phyloP scores from a whole-genome alignment of 176 grass and related monocot species.

The Luzula sylvatica region DNA sequence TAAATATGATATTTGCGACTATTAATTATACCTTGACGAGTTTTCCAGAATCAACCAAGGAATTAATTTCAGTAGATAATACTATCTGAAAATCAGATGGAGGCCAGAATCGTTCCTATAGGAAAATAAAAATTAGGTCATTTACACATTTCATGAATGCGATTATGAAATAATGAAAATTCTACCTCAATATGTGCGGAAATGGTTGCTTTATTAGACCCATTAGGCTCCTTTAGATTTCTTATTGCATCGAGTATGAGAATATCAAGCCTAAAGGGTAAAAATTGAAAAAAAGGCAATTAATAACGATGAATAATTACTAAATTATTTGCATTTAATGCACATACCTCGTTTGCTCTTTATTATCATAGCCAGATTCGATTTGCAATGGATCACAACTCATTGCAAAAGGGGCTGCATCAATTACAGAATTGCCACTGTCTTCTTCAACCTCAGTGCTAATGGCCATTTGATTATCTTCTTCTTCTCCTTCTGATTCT shows the following conservation, averaged over 20 bases:
- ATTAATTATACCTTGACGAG: conserved; percentile 50
- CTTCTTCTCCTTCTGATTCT: conserved; percentile 31
- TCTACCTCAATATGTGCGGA: conserved; percentile 69
- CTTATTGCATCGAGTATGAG: conserved; percentile 81
- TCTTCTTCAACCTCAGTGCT: conserved; percentile 17
- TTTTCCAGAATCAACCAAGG: conserved; percentile 46
- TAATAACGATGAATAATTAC: too few species aligned
- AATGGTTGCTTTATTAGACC: conserved; percentile 65
- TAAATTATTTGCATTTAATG: conserved; percentile 5
- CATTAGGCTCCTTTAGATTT: conserved; percentile 45
- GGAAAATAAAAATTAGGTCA: neutral
- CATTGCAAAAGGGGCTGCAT: conserved; percentile 50
- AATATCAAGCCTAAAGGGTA: conserved; percentile 50
- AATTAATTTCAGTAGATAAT: conserved; percentile 63
- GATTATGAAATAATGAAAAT: neutral
- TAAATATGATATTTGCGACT: neutral
- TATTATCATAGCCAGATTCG: conserved; percentile 5
- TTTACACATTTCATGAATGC: neutral
- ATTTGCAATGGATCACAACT: conserved; percentile 30
- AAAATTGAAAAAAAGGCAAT: too few species aligned
- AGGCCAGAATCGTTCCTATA: conserved; percentile 55
- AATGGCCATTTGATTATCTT: conserved; percentile 16
- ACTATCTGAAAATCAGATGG: conserved; percentile 63
- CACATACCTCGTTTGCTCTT: conserved; percentile 39
- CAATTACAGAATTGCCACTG: conserved; percentile 20